These are phyloP conservation scores for apple (Malus domestica) DNA, from an alignment of 306 rosid genomes.

Conservation along the genomic window ASM211411v1 NC_041803.1:35536501-35537000, in stretches of 20 bases:
- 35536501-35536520: neutral
- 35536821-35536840: neutral
- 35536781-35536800: neutral
- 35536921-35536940: neutral
- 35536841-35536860: neutral
- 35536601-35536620: neutral
- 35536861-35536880: neutral
- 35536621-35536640: neutral
- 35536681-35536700: neutral
- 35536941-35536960: neutral
- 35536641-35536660: neutral
- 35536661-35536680: too few species aligned
- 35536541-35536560: neutral
- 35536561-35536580: neutral
- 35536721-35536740: conserved; percentile 48
- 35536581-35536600: neutral
- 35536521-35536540: neutral
- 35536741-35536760: conserved; percentile 38
- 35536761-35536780: conserved; percentile 14
- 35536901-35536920: neutral
- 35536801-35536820: neutral
- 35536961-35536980: neutral
- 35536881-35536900: too few species aligned
- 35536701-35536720: conserved; percentile 36
- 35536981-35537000: neutral